A percentile compares a stretch with the other conserved stretches of the same genome.
phyloP scores from a whole-genome alignment of 495 filamentous ascomycete genomes.

The Talaromyces ruber region DNA sequence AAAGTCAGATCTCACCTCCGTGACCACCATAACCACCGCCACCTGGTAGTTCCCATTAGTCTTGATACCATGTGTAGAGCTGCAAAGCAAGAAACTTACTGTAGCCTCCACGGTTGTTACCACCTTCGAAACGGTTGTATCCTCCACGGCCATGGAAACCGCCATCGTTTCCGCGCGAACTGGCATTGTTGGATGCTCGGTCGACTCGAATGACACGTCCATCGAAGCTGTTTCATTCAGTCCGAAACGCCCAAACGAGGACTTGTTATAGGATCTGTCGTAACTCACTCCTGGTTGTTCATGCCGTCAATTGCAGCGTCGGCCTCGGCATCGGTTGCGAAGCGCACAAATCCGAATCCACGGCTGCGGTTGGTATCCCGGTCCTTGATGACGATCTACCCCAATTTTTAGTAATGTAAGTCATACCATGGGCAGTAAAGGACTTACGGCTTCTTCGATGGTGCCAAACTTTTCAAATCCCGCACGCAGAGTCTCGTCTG shows the following conservation, averaged over 20 bases:
- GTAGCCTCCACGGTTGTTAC: constrained; percentile 20
- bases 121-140: constrained; percentile 26
- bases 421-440: not conserved
- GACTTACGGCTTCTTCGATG: constrained; percentile 85
- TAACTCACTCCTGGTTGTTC: constrained; percentile 87
- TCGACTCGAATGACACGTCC: constrained; percentile 93
- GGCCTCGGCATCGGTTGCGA: constrained; percentile 71
- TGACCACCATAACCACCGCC: constrained; percentile 22
- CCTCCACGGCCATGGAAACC: constrained; percentile 40
- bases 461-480: constrained; percentile 86
- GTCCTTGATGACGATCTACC: constrained; percentile 92
- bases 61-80: not conserved
- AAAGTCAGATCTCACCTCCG: constrained; percentile 10
- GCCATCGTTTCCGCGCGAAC: constrained; percentile 27
- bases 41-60: constrained; percentile 10
- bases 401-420: not conserved
- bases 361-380: constrained; percentile 92
- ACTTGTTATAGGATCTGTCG: not conserved
- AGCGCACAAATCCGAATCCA: constrained; percentile 95
- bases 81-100: constrained; percentile 3
- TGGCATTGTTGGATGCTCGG: constrained; percentile 77
- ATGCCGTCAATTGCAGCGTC: constrained; percentile 70
- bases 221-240: constrained; percentile 63
- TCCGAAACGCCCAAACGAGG: constrained; percentile 1
- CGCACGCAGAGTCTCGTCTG: constrained; percentile 67